Conservation (phyloP, 495 filamentous ascomycete genomes). For the Lineolata rhizophorae region DNA sequence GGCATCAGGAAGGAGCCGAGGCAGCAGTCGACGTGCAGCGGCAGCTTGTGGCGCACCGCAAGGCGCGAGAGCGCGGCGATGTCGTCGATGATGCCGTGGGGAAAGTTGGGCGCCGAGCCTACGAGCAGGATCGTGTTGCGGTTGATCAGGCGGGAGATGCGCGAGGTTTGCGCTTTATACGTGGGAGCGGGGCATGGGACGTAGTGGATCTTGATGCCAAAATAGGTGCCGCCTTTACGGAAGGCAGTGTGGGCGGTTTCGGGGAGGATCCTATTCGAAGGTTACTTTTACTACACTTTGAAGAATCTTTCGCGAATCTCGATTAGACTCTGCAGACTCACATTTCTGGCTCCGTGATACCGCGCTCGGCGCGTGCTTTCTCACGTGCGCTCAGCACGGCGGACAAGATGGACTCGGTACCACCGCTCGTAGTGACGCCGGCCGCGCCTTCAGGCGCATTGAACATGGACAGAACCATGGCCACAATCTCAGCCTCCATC, state of each 20-base stretch:
- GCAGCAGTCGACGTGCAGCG: slow-evolving; percentile 94
- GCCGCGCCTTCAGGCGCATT: slow-evolving; percentile 68
- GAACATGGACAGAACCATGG: slow-evolving; percentile 86
- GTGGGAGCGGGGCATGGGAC: slow-evolving; percentile 67
- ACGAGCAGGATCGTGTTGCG: slow-evolving; percentile 91
- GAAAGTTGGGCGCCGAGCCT: slow-evolving; percentile 90
- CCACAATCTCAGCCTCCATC: slow-evolving; percentile 97
- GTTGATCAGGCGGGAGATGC: slow-evolving; percentile 72
- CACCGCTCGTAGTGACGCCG: slow-evolving; percentile 79
- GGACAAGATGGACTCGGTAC: slow-evolving; percentile 93
- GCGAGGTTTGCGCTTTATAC: slow-evolving; percentile 60
- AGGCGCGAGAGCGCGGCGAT: slow-evolving; percentile 70
- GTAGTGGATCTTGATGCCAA: slow-evolving; percentile 84
- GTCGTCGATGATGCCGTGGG: slow-evolving; percentile 93
- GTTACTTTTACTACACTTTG: too few species aligned
- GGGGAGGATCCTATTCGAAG: slow-evolving; percentile 84
- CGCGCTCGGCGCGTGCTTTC: slow-evolving; percentile 65
- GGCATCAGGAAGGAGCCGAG: slow-evolving; percentile 87
- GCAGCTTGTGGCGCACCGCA: slow-evolving; percentile 53
- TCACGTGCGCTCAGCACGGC: slow-evolving; percentile 73
- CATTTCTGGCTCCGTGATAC: slow-evolving; percentile 91
- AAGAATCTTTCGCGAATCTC: too few species aligned
- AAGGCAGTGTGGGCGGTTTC: slow-evolving; percentile 91
- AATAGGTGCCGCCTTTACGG: slow-evolving; percentile 84
- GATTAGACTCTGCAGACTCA: slow-evolving; percentile 21